phyloP scores from a whole-genome alignment of 257 asterid genomes.

The Prunella vulgaris region DNA sequence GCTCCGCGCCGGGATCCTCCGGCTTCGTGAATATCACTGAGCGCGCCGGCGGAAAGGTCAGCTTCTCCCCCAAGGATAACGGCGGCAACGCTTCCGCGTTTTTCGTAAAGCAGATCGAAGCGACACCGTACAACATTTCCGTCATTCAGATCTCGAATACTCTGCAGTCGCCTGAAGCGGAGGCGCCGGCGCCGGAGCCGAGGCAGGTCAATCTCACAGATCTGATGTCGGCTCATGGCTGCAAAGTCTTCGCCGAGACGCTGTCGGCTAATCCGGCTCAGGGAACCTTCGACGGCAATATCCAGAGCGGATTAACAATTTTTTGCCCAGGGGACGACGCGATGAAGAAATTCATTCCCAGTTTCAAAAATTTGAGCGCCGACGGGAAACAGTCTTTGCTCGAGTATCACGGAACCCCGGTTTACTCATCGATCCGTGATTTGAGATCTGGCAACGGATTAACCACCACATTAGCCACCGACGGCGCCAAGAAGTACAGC shows the following conservation, averaged over 20 bases:
- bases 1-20: conserved; percentile 57
- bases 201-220: conserved; percentile 46
- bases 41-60: conserved; percentile 62
- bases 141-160: conserved; percentile 58
- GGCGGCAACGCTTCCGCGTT: conserved; percentile 29
- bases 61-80: conserved; percentile 40
- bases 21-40: conserved; percentile 65
- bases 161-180: conserved; percentile 52
- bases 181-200: conserved; percentile 68
- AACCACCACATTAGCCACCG: conserved; percentile 60
- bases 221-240: conserved; percentile 62
- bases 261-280: conserved; percentile 47
- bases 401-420: conserved; percentile 57
- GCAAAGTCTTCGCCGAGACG: conserved; percentile 66
- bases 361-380: conserved; percentile 43
- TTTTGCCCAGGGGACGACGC: conserved; percentile 78
- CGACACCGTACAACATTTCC: conserved; percentile 59
- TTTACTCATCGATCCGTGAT: conserved; percentile 42
- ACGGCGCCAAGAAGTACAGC: conserved; percentile 42
- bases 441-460: conserved; percentile 47
- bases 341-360: conserved; percentile 52
- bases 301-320: conserved; percentile 56
- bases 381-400: conserved; percentile 29
- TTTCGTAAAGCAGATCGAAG: conserved; percentile 40
- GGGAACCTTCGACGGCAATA: conserved; percentile 38